Conservation (phyloP, 2,329 filamentous ascomycete species). For the Trichocomaceae sp. region DNA sequence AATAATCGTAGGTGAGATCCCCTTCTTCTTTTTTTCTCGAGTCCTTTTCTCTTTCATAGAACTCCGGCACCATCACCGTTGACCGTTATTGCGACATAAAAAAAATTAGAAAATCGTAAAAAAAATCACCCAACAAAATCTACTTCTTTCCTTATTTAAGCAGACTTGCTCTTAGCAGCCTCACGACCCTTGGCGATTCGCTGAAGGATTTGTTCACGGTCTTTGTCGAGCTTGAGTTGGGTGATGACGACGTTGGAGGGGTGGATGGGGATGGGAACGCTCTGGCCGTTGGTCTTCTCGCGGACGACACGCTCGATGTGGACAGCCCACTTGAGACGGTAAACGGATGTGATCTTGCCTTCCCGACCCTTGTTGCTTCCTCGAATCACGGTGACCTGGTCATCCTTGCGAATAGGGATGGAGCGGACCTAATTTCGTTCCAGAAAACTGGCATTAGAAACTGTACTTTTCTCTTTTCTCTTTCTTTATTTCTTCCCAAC, state of each 20-base stretch:
- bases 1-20: neutral
- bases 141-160: neutral
- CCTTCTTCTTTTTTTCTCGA: neutral
- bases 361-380: constrained; percentile 95
- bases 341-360: constrained; percentile 96
- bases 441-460: constrained; percentile 11
- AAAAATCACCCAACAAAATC: neutral
- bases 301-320: constrained; percentile 95
- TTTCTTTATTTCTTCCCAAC: constrained; percentile 12
- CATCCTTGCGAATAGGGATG: constrained; percentile 85
- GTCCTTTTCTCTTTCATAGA: neutral
- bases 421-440: constrained; percentile 17
- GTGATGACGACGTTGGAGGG: constrained; percentile 96
- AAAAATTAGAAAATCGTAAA: neutral
- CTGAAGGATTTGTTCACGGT: constrained; percentile 45
- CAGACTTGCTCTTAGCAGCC: constrained; percentile 15
- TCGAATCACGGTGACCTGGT: constrained; percentile 88
- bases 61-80: neutral
- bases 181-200: constrained; percentile 44
- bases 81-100: neutral
- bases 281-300: constrained; percentile 96
- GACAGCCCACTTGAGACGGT: constrained; percentile 96
- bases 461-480: neutral
- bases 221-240: constrained; percentile 83
- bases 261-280: constrained; percentile 87